Percentiles rank a stretch among this genome's conserved stretches.
Conservation (phyloP, 2,329 filamentous ascomycete species). For the Lachnellula arida region DNA sequence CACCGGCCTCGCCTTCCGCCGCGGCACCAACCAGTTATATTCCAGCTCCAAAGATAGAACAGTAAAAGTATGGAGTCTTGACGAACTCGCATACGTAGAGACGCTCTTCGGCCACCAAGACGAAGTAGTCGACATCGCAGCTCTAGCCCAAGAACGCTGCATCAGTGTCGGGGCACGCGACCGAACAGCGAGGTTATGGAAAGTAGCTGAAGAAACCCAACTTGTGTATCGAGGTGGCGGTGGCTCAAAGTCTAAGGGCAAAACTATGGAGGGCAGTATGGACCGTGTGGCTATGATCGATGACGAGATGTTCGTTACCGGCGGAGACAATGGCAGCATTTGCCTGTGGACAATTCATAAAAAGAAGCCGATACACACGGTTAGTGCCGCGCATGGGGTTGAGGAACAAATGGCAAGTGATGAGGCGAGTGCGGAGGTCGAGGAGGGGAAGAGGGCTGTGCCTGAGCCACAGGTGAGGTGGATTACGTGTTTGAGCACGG, state of each 20-base stretch:
- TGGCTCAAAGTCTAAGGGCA: conserved; percentile 42
- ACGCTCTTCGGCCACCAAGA: conserved; percentile 97
- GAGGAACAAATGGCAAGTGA: conserved; percentile 65
- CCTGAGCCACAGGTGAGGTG: conserved; percentile 69
- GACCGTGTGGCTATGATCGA: conserved; percentile 89
- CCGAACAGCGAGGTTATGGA: conserved; percentile 89
- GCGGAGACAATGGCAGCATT: conserved; percentile 83
- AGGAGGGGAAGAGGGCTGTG: conserved; percentile 56
- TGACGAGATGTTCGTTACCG: conserved; percentile 85
- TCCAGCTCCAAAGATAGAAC: conserved; percentile 87
- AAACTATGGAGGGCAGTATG: conserved; percentile 69
- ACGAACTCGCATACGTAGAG: conserved; percentile 90
- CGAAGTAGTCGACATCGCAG: conserved; percentile 76
- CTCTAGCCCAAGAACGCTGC: conserved; percentile 80
- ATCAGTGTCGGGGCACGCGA: conserved; percentile 88
- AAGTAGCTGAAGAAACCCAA: conserved; percentile 91
- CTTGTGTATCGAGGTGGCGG: conserved; percentile 89
- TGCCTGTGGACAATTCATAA: conserved; percentile 86
- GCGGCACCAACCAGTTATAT: conserved; percentile 87
- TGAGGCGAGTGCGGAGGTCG: conserved; percentile 66
- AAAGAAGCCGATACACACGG: conserved; percentile 85
- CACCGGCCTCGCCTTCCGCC: conserved; percentile 77
- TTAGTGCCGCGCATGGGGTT: conserved; percentile 78
- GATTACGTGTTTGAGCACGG: conserved; percentile 81
- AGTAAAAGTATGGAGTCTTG: conserved; percentile 90